Conservation (phyloP, 1,284 basidiomycete genomes). For the Dichomitus squalens region DNA sequence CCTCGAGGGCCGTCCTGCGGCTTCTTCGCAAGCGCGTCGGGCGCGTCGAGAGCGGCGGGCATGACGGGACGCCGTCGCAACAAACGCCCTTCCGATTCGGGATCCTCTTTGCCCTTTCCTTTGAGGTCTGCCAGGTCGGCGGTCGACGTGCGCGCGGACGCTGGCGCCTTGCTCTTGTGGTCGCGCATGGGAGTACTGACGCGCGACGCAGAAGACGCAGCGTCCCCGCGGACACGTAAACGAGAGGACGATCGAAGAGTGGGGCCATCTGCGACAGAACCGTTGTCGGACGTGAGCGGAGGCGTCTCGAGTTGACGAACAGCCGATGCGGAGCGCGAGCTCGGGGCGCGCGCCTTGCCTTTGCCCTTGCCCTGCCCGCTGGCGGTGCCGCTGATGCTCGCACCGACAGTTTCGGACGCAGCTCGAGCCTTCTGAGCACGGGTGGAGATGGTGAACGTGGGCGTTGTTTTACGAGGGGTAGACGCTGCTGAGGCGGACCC, state of each 20-base stretch:
- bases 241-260: constrained; percentile 33
- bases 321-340: constrained; percentile 26
- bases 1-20: constrained; percentile 34
- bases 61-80: constrained; percentile 27
- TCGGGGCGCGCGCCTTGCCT: constrained; percentile 7
- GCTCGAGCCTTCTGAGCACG: constrained; percentile 54
- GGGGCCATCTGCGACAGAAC: constrained; percentile 24
- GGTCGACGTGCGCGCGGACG: constrained; percentile 28
- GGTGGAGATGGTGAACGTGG: constrained; percentile 56
- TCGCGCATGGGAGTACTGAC: constrained; percentile 27
- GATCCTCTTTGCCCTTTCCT: constrained; percentile 25
- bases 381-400: constrained; percentile 18
- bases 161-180: constrained; percentile 30
- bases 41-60: constrained; percentile 17
- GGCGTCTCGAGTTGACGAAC: constrained; percentile 37
- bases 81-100: constrained; percentile 32
- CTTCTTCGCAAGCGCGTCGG: constrained; percentile 34
- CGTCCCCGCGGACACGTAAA: constrained; percentile 25
- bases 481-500: constrained; percentile 18
- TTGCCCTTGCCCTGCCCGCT: constrained; percentile 14
- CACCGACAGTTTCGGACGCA: constrained; percentile 25
- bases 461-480: constrained; percentile 24
- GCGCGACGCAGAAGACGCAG: constrained; percentile 26
- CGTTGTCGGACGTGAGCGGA: constrained; percentile 36
- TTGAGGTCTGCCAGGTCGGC: constrained; percentile 24